Base-by-base conservation (phyloP, 2,329 filamentous ascomycete genomes). In the Metarhizium brunneum region DNA sequence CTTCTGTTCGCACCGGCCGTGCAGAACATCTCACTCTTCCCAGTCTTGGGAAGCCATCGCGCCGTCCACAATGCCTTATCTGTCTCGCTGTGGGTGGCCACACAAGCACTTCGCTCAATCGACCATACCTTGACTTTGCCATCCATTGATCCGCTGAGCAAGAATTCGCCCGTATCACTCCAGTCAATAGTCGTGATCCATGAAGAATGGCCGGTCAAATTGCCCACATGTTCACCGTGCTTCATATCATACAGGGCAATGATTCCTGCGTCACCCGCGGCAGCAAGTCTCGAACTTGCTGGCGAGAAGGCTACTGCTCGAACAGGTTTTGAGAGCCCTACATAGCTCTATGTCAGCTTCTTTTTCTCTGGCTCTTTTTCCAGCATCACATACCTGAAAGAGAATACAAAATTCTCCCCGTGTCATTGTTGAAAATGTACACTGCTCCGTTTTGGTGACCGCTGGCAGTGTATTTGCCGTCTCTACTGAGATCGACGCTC, bases 71-170 rank as follows among this genome's bases (percentile, higher is more conserved):
- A 68, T 0, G 85, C 82, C 71, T 88, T 88, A 60, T 92, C 92
- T 6, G 89, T 91, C 74, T 97, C 92, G 56, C 87, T 92, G 68
- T 96, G 90, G 10, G 94, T 99, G 13, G 92, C 91, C 48, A 99
- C 94, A 67, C 94, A 97, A 4, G 80, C 79, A 56, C 84, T 82
- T 38, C 85, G 82, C 64, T 96, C 91, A 57, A 96, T 82, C 35
- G 90, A 92, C 94, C 94, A 99, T 35, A 97, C 88, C 72, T 96
- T 96, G 58, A 88, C 90, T 71, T 95, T 96, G 42, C 94, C 92
- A 66, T 97, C 92, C 69, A 95, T 90, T 1, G 88, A 85, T 50
- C 90, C 90, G 65, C 88, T 95, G 2, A 97, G 78, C 13, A 99
- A 76, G 69, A 89, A 96, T 72, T 97, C 92, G 50, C 94, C 94